A percentile compares a stretch with the other conserved stretches of the same genome.
Evolutionary conservation across 2,329 filamentous ascomycete species (phyloP).

Genomic region (Talaromyces sp.): DNA sequence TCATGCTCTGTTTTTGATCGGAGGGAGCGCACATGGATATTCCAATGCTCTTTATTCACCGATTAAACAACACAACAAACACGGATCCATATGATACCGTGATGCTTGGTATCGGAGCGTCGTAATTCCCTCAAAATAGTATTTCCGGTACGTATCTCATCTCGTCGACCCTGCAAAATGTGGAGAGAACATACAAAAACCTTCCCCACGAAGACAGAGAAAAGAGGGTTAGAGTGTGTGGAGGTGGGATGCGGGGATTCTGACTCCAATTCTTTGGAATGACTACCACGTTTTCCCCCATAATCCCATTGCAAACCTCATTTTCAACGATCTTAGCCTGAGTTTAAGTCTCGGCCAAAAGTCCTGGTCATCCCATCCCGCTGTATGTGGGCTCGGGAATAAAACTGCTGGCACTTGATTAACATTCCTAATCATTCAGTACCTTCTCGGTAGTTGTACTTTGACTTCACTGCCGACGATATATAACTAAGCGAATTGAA

Average conservation of each 20-base stretch:
- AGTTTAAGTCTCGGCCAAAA: background rate
- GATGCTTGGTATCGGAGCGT: background rate
- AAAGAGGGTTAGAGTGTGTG: background rate
- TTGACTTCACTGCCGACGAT: background rate
- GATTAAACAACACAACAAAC: background rate
- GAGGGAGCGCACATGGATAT: background rate
- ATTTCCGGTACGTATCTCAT: background rate
- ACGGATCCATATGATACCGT: background rate
- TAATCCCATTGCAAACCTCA: background rate
- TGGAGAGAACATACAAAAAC: background rate
- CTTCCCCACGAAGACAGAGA: background rate
- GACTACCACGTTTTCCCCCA: background rate
- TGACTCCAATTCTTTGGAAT: background rate
- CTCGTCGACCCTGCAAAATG: background rate
- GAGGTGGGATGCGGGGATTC: slow-evolving; percentile 4
- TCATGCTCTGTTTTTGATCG: too few species aligned
- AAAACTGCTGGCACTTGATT: background rate
- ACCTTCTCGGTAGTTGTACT: background rate
- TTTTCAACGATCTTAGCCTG: background rate
- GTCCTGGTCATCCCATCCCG: background rate
- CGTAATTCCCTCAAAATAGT: background rate
- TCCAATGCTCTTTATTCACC: background rate
- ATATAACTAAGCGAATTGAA: background rate
- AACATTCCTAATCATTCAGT: background rate
- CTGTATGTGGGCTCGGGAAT: background rate